phyloP scores from a whole-genome alignment of 768 basidiomycete species.

The Pulveroboletus sp. region DNA sequence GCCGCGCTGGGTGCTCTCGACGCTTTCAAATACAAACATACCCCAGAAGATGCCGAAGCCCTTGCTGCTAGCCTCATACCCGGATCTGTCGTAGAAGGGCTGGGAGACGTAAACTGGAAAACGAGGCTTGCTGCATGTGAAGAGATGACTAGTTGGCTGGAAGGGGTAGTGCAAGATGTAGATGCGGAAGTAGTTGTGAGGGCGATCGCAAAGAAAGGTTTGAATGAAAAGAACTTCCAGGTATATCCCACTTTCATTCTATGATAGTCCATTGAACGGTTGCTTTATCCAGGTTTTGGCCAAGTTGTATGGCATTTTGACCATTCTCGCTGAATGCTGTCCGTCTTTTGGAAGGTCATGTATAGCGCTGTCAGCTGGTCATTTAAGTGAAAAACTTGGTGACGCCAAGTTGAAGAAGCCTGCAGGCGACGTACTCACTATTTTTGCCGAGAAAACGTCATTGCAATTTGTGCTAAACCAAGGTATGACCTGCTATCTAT shows the following conservation, averaged over 20 bases:
- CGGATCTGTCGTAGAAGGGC: constrained; percentile 59
- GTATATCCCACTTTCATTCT: constrained; percentile 36
- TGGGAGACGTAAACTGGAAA: constrained; percentile 95
- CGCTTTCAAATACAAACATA: constrained; percentile 87
- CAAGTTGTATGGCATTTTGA: constrained; percentile 81
- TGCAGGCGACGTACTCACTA: constrained; percentile 79
- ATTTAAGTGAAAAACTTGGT: constrained; percentile 91
- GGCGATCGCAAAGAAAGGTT: constrained; percentile 87
- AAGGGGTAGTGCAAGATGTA: constrained; percentile 56
- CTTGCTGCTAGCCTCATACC: constrained; percentile 76
- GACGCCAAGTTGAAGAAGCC: constrained; percentile 97
- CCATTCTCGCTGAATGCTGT: constrained; percentile 68
- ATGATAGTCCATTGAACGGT: constrained; percentile 8
- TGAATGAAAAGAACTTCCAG: constrained; percentile 99
- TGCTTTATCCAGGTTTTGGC: constrained; percentile 67
- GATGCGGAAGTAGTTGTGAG: constrained; percentile 90
- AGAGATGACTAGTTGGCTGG: constrained; percentile 81
- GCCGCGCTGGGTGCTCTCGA: constrained; percentile 61
- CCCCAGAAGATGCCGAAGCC: constrained; percentile 87
- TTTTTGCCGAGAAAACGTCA: constrained; percentile 90
- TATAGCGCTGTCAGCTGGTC: constrained; percentile 74
- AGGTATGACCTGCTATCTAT: constrained; percentile 48
- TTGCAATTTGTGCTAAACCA: constrained; percentile 92
- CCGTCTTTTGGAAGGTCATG: constrained; percentile 86
- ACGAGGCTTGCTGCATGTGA: constrained; percentile 82